Evolutionary conservation across 2,329 filamentous ascomycete genomes (phyloP), one percentile per base, ranked within the genome.

Genomic region (Lachnellula hyalina): DNA sequence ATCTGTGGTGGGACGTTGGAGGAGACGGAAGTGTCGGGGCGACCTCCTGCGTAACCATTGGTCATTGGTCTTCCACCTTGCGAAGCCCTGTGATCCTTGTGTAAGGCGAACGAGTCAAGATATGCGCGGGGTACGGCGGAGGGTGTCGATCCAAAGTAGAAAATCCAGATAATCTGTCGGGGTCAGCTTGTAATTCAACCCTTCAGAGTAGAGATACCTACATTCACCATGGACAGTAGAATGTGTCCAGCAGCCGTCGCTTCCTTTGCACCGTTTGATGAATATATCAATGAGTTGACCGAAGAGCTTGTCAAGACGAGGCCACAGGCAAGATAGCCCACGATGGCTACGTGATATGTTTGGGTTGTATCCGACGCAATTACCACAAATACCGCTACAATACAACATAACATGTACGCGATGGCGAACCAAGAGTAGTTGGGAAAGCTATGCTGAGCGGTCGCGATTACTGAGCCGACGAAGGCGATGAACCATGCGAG

Each of bases 401-500:
- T 94, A 66, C 88, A 79, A 71, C 89, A 90, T 52, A 97, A 78
- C 78, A 88, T 90, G 74, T 91, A 97, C 56, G 89, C 86, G 54
- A 91, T 78, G 1, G 87, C 82, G 89, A 93, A 99, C 93, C 94
- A 99, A 21, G 88, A 85, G 71, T 91, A 96, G 61, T 90, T 89
- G 14, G 91, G 90, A 67, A 91, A 96, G 52, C 73, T 73, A 12
- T 64, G 53, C 61, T 82, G 76, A 55, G 65, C 68, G 55, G 82
- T 78, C 41, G 86, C 85, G 64, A 96, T 84, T 69, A 96, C 86
- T 57, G 89, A 93, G 60, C 86, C 81, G 67, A 97, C 82, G 71
- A 97, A 95, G 46, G 90, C 84, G 67, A 99, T 96, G 63, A 96
- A 73, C 94, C 94, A 99, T 56, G 92, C 93, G 61, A 96, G 85